Percentiles rank a stretch among this genome's conserved stretches.
Evolutionary conservation across 1,284 basidiomycete species (phyloP).

Genomic region (Ceraceosorus guamensis): DNA sequence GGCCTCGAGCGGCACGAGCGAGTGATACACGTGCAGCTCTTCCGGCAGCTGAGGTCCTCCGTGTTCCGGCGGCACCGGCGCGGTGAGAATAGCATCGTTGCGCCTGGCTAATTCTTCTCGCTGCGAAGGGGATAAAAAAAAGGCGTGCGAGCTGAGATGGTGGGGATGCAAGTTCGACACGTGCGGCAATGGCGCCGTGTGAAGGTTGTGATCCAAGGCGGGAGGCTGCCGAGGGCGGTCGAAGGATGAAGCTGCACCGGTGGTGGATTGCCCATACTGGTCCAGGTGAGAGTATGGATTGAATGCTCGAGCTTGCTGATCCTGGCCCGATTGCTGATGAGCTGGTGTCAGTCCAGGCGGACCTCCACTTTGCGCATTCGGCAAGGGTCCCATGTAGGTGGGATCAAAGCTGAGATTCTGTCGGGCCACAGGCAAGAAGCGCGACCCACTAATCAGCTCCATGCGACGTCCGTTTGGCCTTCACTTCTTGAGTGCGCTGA

Average conservation of each 20-base stretch:
- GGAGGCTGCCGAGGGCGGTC: conserved; percentile 13
- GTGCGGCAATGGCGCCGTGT: conserved; percentile 61
- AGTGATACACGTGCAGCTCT: conserved; percentile 84
- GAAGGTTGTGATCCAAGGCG: conserved; percentile 81
- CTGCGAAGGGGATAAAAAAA: conserved; percentile 66
- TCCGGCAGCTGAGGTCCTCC: conserved; percentile 64
- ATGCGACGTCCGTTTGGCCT: not conserved
- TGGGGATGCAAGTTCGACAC: conserved; percentile 52
- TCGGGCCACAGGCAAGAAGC: too few species aligned
- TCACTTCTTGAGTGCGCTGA: not conserved
- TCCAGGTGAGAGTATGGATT: conserved; percentile 39
- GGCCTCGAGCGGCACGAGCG: conserved; percentile 68
- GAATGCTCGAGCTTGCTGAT: conserved; percentile 12
- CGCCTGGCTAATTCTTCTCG: conserved; percentile 73
- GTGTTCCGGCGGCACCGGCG: conserved; percentile 39
- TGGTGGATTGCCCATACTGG: conserved; percentile 28
- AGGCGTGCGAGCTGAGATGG: conserved; percentile 51
- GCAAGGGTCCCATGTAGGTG: conserved; percentile 15
- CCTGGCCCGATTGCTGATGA: conserved; percentile 5
- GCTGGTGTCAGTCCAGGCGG: not conserved
- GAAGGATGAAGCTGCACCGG: not conserved
- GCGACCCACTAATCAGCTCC: too few species aligned
- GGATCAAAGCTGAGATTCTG: conserved; percentile 16
- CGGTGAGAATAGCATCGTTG: conserved; percentile 64
- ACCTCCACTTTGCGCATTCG: not conserved